A percentile compares a stretch with the other conserved stretches of the same genome.
Evolutionary conservation across 352 stramenopile genomes (phyloP).

Genomic region (Pythium myriotylum): DNA sequence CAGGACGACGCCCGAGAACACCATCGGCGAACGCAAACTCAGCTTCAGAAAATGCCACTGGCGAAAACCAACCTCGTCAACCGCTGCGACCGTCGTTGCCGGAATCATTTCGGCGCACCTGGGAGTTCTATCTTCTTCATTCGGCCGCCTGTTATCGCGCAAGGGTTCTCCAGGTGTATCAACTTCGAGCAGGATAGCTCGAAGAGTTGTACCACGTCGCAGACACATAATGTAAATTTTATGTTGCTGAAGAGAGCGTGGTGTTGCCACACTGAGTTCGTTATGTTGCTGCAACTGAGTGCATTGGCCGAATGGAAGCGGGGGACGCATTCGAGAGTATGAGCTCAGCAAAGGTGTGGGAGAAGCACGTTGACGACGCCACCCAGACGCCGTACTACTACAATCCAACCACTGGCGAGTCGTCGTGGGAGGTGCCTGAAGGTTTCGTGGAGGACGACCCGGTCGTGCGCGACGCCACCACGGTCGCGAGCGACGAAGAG

Average conservation of each 20-base stretch:
- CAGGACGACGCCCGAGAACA: slow-evolving; percentile 8
- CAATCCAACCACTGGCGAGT: slow-evolving; percentile 70
- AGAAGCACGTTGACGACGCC: slow-evolving; percentile 71
- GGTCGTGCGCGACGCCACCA: background rate
- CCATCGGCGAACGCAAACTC: background rate
- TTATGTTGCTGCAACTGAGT: slow-evolving; percentile 8
- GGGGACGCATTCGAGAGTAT: background rate
- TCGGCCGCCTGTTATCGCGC: slow-evolving; percentile 83
- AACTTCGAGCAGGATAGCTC: slow-evolving; percentile 53
- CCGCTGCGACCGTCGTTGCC: slow-evolving; percentile 40
- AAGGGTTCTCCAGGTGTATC: slow-evolving; percentile 70
- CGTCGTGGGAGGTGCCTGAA: slow-evolving; percentile 66
- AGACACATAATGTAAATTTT: slow-evolving; percentile 10
- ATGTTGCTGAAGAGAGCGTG: slow-evolving; percentile 5
- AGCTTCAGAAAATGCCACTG: background rate
- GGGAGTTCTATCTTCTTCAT: slow-evolving; percentile 90
- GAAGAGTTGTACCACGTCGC: slow-evolving; percentile 21
- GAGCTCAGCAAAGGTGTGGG: slow-evolving; percentile 41
- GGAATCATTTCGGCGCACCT: slow-evolving; percentile 83
- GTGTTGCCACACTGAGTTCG: slow-evolving; percentile 13
- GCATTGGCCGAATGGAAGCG: slow-evolving; percentile 2
- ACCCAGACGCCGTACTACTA: slow-evolving; percentile 75
- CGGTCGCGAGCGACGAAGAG: too few relatives aligned
- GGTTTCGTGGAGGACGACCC: slow-evolving; percentile 32
- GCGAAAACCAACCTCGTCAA: background rate